Percentiles rank a stretch among this genome's conserved stretches.
These are phyloP conservation scores for Rubia peregrina DNA, from an alignment of 305 asterid species.

Conservation along the genomic window DNA sequence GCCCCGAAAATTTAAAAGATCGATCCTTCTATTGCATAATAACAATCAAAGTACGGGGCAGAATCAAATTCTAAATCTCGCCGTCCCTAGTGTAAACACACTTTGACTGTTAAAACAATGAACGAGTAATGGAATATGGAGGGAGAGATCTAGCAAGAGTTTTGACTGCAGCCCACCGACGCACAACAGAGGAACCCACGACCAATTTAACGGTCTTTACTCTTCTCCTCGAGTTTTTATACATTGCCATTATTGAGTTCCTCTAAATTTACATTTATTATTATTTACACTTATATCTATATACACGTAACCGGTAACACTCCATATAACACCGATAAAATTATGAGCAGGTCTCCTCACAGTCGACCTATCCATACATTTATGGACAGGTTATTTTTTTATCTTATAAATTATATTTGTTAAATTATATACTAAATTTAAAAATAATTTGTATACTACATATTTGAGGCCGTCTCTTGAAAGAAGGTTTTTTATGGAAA, in stretches of 20 bases:
- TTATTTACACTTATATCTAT: too few species aligned
- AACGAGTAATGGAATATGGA: neutral
- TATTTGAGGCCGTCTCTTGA: too few species aligned
- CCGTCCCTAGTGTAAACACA: neutral
- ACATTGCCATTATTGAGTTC: neutral
- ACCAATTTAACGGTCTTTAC: conserved; percentile 8
- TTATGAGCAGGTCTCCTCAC: too few species aligned
- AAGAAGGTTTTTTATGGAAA: too few species aligned
- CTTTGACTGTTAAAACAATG: neutral
- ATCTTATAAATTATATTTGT: too few species aligned
- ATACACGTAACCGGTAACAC: too few species aligned
- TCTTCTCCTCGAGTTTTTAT: neutral
- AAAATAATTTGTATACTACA: too few species aligned
- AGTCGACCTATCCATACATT: too few species aligned
- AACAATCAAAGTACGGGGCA: neutral
- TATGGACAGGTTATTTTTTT: too few species aligned
- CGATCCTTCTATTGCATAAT: conserved; percentile 2
- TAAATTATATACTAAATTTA: too few species aligned
- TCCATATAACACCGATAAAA: too few species aligned
- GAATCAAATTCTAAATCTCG: conserved; percentile 6
- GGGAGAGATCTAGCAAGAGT: conserved; percentile 16
- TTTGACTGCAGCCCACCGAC: conserved; percentile 13
- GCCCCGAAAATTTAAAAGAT: neutral
- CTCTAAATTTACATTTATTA: too few species aligned
- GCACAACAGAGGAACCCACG: conserved; percentile 2